These are phyloP conservation scores for Cercospora beticola DNA, from an alignment of 2,329 filamentous ascomycete species.

Conservation along the genomic window DNA sequence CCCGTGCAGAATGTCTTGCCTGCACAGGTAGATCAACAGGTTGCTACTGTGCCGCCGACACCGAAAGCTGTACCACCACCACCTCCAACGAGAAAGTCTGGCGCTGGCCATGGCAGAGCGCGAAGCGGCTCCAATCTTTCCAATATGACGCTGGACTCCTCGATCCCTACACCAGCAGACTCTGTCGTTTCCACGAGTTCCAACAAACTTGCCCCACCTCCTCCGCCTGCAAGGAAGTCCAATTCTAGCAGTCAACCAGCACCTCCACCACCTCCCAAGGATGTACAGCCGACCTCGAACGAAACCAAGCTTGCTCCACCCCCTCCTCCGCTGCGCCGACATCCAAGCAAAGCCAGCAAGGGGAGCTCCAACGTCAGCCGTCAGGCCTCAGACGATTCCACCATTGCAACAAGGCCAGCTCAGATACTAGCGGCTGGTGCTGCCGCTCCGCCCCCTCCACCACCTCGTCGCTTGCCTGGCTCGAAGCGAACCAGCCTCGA, in stretches of 20 bases:
- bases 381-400: slow-evolving; percentile 23
- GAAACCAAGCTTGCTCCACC: slow-evolving; percentile 26
- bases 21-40: slow-evolving; percentile 3
- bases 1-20: slow-evolving; percentile 11
- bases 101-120: slow-evolving; percentile 19
- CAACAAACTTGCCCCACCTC: slow-evolving; percentile 30
- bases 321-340: slow-evolving; percentile 32
- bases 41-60: slow-evolving; percentile 31
- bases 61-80: slow-evolving; percentile 49
- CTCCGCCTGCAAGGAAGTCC: slow-evolving; percentile 34
- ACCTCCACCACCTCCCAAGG: background rate
- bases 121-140: slow-evolving; percentile 33
- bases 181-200: slow-evolving; percentile 14
- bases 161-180: slow-evolving; percentile 6
- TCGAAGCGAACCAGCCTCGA: slow-evolving; percentile 31
- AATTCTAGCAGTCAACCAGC: slow-evolving; percentile 13
- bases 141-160: slow-evolving; percentile 22
- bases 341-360: slow-evolving; percentile 25
- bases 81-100: slow-evolving; percentile 45
- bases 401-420: slow-evolving; percentile 13
- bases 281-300: slow-evolving; percentile 6
- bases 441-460: slow-evolving; percentile 33
- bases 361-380: slow-evolving; percentile 22
- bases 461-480: slow-evolving; percentile 30
- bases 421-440: slow-evolving; percentile 5